phyloP scores from a whole-genome alignment of 23 red algal species.

The Cyanidiococcus yangmingshanensis region DNA sequence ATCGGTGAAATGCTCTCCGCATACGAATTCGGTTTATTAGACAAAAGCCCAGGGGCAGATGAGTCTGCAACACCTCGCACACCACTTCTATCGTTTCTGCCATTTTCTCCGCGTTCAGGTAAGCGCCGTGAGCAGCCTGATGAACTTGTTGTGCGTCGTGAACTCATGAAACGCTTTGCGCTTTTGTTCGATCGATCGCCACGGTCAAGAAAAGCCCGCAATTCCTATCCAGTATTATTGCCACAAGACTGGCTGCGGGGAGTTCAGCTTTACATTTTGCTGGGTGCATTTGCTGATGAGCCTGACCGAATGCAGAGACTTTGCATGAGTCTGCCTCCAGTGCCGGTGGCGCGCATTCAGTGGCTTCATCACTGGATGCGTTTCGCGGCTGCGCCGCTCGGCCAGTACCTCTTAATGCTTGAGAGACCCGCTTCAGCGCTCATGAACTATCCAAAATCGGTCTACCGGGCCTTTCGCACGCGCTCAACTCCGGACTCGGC shows the following conservation, averaged over 20 bases:
- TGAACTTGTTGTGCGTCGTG: neutral
- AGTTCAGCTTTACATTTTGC: conserved; percentile 2
- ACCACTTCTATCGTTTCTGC: neutral
- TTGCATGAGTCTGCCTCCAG: conserved; percentile 5
- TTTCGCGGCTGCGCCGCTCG: conserved; percentile 3
- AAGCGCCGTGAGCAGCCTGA: conserved; percentile 11
- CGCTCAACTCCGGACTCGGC: neutral
- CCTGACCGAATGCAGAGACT: conserved; percentile 6
- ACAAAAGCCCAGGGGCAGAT: neutral
- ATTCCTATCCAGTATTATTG: neutral
- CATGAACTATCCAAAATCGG: conserved; percentile 15
- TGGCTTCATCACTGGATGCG: conserved; percentile 19
- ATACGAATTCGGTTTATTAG: neutral
- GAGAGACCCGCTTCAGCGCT: neutral
- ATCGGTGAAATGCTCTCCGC: conserved; percentile 17
- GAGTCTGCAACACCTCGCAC: neutral
- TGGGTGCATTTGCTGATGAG: conserved; percentile 13
- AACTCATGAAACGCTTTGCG: neutral
- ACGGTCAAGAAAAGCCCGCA: neutral
- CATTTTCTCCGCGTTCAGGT: neutral
- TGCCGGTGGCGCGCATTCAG: neutral
- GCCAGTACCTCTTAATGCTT: conserved; percentile 7
- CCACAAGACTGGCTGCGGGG: conserved; percentile 17
- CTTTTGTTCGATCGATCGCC: conserved; percentile 1
- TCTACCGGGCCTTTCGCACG: neutral